phyloP scores from a whole-genome alignment of 176 grass and related monocot species.

The Ampelocalamus luodianensis region DNA sequence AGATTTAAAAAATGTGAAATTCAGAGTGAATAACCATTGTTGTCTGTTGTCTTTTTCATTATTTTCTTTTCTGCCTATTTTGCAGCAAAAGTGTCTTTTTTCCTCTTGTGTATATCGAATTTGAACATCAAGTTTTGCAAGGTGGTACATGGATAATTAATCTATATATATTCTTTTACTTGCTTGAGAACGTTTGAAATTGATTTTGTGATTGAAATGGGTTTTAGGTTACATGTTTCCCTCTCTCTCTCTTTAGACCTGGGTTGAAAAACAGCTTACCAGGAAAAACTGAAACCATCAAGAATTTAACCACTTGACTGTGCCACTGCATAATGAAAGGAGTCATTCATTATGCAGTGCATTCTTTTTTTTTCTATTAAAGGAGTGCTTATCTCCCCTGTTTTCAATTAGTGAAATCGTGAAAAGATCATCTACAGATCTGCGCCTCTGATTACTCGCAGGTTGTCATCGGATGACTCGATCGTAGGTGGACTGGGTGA shows the following conservation, averaged over 20 bases:
- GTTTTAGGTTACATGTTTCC: background rate
- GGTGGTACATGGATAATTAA: background rate
- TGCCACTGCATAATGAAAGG: background rate
- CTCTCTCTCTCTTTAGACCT: background rate
- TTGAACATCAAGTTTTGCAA: background rate
- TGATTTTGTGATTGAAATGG: background rate
- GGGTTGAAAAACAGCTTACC: background rate
- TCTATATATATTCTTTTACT: too few species aligned
- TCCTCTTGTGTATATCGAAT: background rate
- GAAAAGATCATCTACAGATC: too few species aligned
- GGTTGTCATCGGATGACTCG: too few species aligned
- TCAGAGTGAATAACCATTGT: too few species aligned
- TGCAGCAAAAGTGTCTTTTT: background rate
- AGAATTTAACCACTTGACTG: background rate
- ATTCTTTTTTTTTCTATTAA: too few species aligned
- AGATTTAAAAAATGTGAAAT: too few species aligned
- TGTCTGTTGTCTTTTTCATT: too few species aligned
- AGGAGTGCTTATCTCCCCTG: too few species aligned
- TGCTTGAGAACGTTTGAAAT: too few species aligned
- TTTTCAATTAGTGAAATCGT: too few species aligned
- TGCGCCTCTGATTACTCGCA: too few species aligned
- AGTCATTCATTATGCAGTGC: constrained; percentile 20
- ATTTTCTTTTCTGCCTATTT: background rate
- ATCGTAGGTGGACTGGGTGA: too few species aligned
- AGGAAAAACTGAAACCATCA: background rate